phyloP scores from a whole-genome alignment of 495 filamentous ascomycete species.

The Glonium stellatum region DNA sequence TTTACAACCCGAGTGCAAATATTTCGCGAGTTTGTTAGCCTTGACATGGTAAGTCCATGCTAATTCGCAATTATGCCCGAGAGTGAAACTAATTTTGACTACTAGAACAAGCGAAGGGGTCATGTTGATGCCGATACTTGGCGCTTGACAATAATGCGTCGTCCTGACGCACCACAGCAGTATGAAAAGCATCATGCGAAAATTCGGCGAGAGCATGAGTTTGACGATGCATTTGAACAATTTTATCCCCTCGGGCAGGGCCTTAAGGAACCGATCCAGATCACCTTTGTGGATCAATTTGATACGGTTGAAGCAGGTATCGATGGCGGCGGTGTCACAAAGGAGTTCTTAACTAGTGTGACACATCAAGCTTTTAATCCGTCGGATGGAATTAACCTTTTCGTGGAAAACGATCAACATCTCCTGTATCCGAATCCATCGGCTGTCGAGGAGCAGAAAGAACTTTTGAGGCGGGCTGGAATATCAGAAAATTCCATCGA shows the following conservation, averaged over 20 bases:
- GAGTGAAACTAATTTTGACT: constrained; percentile 4
- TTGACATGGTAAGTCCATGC: constrained; percentile 60
- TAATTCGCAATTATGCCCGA: not conserved
- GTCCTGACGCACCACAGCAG: constrained; percentile 40
- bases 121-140: constrained; percentile 71
- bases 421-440: constrained; percentile 84
- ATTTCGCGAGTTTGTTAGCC: constrained; percentile 80
- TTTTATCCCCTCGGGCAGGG: constrained; percentile 77
- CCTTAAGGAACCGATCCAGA: constrained; percentile 95
- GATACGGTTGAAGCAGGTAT: constrained; percentile 84
- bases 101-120: constrained; percentile 55
- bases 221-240: constrained; percentile 76
- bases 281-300: constrained; percentile 92
- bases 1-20: constrained; percentile 89
- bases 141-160: constrained; percentile 56
- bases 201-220: constrained; percentile 72
- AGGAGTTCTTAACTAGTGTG: constrained; percentile 90
- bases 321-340: constrained; percentile 94
- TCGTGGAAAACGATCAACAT: constrained; percentile 83
- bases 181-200: constrained; percentile 70
- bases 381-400: constrained; percentile 47
- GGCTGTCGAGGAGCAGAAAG: constrained; percentile 64
- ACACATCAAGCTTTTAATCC: constrained; percentile 78
- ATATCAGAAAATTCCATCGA: constrained; percentile 46
- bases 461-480: constrained; percentile 48